Base-by-base conservation (phyloP, 495 filamentous ascomycete genomes). In the Aspergillus panamensis region DNA sequence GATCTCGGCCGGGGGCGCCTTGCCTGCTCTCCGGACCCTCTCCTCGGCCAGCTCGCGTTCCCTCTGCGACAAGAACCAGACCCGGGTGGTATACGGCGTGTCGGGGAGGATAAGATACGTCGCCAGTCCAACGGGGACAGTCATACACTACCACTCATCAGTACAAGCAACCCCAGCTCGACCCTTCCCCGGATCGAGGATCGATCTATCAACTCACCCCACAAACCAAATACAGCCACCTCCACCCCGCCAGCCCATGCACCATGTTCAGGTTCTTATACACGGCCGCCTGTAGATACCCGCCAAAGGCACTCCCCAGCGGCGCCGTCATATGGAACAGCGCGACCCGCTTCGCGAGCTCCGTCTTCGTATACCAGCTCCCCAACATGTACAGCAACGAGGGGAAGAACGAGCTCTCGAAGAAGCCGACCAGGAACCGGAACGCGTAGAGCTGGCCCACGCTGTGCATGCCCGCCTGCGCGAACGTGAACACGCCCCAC, bases 401-500 rank as follows among this genome's bases (percentile, higher is more conserved):
- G 4, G 58, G 58, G 21, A 63, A 63, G 16, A 63, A 61, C 0
- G 60, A 61, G 21, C 57, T 61, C 31, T 66, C 60, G 14, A 59
- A 58, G 12, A 63, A 59, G 1, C 64, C 63, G 14, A 66, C 45
- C 19, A 66, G 51, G n/a, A 66, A 66, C 10, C 64, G 43, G n/a
- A 66, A 63, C 4, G 64, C 64, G 48, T 63, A 63, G 1, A 66
- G 32, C 30, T 61, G 29, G 1, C 49, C 12, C 1, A 61, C 57
- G 14, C 50, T 58, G 3, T 56, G 47, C 54, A 59, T 52, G 0
- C 53, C n/a, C 63, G 57, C 44, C 63, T 71, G 43, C 66, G 71
- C 29, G 66, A 75, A 21, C 0, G 77, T 78, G 40, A 76, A 69
- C 1, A 72, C 44, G 0, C 71, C 73, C 77, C 77, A 79, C 17